Evolutionary conservation across 768 basidiomycete genomes (phyloP).

Genomic region (Pisolithus orientalis): DNA sequence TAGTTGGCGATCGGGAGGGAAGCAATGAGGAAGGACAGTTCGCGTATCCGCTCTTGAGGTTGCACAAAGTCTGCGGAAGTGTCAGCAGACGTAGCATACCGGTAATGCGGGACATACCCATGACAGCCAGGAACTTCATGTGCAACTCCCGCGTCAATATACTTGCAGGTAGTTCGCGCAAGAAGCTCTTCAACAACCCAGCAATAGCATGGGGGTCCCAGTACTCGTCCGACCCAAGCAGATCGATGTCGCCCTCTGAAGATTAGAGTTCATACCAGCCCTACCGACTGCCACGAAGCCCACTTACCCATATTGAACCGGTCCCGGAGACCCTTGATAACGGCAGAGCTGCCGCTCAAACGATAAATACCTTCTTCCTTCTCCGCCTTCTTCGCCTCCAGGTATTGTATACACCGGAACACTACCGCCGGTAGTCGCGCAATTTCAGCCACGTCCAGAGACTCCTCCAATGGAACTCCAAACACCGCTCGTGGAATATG

Average conservation of each 20-base stretch:
- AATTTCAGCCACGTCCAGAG: slow-evolving; percentile 83
- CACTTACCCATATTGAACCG: slow-evolving; percentile 81
- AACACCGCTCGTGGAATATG: slow-evolving; percentile 72
- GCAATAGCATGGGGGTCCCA: slow-evolving; percentile 99
- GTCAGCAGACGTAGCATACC: slow-evolving; percentile 7
- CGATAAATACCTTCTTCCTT: slow-evolving; percentile 98
- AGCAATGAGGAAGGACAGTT: slow-evolving; percentile 81
- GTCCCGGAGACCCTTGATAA: slow-evolving; percentile 90
- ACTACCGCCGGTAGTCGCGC: slow-evolving; percentile 90
- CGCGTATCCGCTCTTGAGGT: slow-evolving; percentile 79
- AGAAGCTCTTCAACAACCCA: slow-evolving; percentile 86
- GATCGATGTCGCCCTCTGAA: slow-evolving; percentile 92
- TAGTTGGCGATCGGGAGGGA: slow-evolving; percentile 90
- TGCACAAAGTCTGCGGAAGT: slow-evolving; percentile 71
- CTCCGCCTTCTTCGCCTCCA: slow-evolving; percentile 91
- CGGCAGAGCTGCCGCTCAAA: slow-evolving; percentile 88
- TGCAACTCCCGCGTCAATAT: slow-evolving; percentile 92
- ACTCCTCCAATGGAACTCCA: slow-evolving; percentile 80
- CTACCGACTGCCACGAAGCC: neutral
- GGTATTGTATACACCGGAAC: slow-evolving; percentile 91
- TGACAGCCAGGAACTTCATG: slow-evolving; percentile 83
- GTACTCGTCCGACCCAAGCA: slow-evolving; percentile 81
- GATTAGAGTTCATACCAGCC: neutral
- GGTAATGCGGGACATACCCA: slow-evolving; percentile 51
- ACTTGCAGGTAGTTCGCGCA: slow-evolving; percentile 90